Evolutionary conservation across 2,329 filamentous ascomycete genomes (phyloP).

Genomic region (Calonectria leucothoes): DNA sequence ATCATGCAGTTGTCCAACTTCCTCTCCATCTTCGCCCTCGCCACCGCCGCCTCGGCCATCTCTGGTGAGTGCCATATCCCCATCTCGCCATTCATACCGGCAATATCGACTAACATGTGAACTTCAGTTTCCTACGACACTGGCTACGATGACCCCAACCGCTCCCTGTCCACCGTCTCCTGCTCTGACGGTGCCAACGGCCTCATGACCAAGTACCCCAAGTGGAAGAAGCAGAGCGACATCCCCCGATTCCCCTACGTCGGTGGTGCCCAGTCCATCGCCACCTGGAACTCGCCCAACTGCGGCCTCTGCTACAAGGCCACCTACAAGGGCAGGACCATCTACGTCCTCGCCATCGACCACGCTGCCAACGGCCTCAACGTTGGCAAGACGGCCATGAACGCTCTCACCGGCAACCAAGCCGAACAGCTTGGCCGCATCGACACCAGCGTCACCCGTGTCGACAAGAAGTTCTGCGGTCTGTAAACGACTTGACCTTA

Average conservation of each 20-base stretch:
- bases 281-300: constrained; percentile 65
- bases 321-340: constrained; percentile 60
- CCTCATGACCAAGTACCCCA: constrained; percentile 68
- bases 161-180: constrained; percentile 67
- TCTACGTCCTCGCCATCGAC: constrained; percentile 69
- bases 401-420: constrained; percentile 65
- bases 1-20: constrained; percentile 59
- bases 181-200: constrained; percentile 78
- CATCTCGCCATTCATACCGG: not conserved
- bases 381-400: constrained; percentile 67
- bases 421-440: constrained; percentile 63
- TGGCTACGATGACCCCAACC: constrained; percentile 72
- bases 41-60: constrained; percentile 51
- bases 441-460: constrained; percentile 60
- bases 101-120: constrained; percentile 23
- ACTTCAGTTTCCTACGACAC: constrained; percentile 75
- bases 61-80: constrained; percentile 41
- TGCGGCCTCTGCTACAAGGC: constrained; percentile 72
- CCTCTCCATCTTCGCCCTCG: constrained; percentile 52
- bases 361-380: constrained; percentile 63
- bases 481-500: constrained; percentile 40
- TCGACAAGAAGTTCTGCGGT: constrained; percentile 57
- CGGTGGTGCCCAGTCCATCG: constrained; percentile 64
- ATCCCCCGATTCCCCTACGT: constrained; percentile 65
- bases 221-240: constrained; percentile 66